Base-by-base conservation (phyloP, 2,329 filamentous ascomycete genomes). In the Aspergillus japonicus region DNA sequence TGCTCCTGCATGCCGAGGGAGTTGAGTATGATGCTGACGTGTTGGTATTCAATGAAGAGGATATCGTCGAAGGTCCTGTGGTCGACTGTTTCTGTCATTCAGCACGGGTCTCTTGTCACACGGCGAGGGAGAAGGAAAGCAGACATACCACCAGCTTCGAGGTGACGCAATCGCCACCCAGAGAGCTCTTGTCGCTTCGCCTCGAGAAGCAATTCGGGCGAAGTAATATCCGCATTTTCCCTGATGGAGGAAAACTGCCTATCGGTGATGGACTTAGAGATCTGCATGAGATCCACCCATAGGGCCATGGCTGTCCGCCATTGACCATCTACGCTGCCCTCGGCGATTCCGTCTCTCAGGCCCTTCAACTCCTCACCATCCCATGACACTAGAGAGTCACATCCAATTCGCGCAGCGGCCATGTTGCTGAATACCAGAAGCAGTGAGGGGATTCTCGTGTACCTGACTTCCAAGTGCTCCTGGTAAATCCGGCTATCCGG, bases 361-460 rank as follows among this genome's bases (percentile, higher is more conserved):
- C 24, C 24, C 6, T 26, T 26, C 24, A 26, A 6, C 7, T 26
- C 24, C 21, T 23, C 21, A 49, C 75, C 71, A 53, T 75, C 76
- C 58, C 77, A 73, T 14, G 78, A 76, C 44, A 81, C 77, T 65
- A 80, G 75, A 0, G 77, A 80, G 2, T 75, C 78, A 63, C 75
- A 68, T 71, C 57, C 80, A 7, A 83, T 68, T n/a, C 81, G 70
- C 57, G 78, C 78, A 7, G 81, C 76, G 2, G 81, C 71, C 54
- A 81, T 78, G 57, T 80, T 80, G 5, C 79, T 75, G 61, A 80
- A 78, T 1, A 82, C 75, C 56, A 73, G 77, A 1, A 79, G 64
- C 24, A 75, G 60, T 48, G 68, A 68, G 42, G 71, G 72, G 5
- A 75, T 67, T 10, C 75, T 71, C 50, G 66, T 64, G 19, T 68